phyloP scores from a whole-genome alignment of 2,329 filamentous ascomycete genomes.

The Ambrosiella cleistominuta region DNA sequence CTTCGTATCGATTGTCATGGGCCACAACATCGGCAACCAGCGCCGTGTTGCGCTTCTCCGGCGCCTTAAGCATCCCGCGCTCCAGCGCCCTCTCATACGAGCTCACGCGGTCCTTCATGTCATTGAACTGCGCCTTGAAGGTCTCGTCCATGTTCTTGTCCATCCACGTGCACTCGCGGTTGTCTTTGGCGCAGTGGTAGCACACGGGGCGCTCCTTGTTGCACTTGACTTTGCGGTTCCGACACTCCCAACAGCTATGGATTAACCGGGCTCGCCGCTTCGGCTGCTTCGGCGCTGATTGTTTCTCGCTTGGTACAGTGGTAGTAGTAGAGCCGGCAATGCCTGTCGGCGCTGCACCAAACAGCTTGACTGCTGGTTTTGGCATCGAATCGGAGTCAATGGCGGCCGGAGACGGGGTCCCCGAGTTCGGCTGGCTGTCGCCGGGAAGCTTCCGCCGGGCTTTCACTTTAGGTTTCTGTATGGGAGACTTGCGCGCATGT shows the following conservation, averaged over 20 bases:
- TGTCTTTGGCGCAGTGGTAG: conserved; percentile 34
- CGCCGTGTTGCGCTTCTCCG: conserved; percentile 14
- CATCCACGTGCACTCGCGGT: background rate
- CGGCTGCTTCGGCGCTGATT: conserved; percentile 21
- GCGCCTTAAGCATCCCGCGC: conserved; percentile 39
- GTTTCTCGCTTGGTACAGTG: too few species aligned
- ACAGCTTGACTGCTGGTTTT: too few species aligned
- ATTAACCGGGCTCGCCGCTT: conserved; percentile 48
- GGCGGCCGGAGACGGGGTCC: too few species aligned
- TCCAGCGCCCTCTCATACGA: conserved; percentile 53
- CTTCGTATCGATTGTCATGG: conserved; percentile 41
- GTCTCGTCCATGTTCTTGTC: conserved; percentile 46
- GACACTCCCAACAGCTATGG: conserved; percentile 51
- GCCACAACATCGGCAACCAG: conserved; percentile 32
- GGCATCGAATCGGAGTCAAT: too few species aligned
- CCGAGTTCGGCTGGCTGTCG: too few species aligned
- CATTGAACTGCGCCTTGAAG: conserved; percentile 50
- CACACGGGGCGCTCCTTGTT: conserved; percentile 52
- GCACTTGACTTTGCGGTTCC: conserved; percentile 62
- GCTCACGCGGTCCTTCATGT: conserved; percentile 66
- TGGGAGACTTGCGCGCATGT: too few species aligned
- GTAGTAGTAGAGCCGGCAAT: too few species aligned
- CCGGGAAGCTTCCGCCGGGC: too few species aligned
- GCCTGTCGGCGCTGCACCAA: too few species aligned
- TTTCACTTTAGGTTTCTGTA: too few species aligned